These are phyloP conservation scores for Castanea sativa DNA, from an alignment of 306 rosid species.

Conservation along the genomic window DNA sequence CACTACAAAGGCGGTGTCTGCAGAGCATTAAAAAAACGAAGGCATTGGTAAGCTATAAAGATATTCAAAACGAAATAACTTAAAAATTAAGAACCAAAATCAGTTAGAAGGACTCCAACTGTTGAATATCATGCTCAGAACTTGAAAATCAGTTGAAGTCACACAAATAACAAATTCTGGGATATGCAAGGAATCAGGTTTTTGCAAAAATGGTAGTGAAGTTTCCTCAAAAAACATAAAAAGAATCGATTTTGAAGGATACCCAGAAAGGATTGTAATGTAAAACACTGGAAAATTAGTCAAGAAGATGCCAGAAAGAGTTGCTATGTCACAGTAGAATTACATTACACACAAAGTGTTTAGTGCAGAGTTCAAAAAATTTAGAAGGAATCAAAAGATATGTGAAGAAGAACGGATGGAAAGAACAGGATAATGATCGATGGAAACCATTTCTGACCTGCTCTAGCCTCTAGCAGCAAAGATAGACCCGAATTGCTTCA, in stretches of 20 bases:
- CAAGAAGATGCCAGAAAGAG: neutral
- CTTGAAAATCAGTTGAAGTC: neutral
- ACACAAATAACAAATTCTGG: neutral
- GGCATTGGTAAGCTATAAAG: neutral
- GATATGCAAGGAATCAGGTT: neutral
- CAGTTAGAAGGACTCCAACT: neutral
- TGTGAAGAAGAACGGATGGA: too few species aligned
- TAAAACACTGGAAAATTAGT: neutral
- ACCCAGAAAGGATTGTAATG: neutral
- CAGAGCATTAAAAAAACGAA: neutral
- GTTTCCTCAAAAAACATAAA: neutral
- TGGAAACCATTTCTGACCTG: neutral
- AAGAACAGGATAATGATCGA: neutral
- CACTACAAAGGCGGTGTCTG: slow-evolving; percentile 1
- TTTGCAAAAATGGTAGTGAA: neutral
- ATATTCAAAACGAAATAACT: neutral
- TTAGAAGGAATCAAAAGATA: neutral
- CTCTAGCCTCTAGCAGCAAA: neutral
- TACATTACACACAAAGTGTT: neutral
- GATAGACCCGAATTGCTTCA: neutral
- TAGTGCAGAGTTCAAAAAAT: neutral
- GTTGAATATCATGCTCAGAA: neutral
- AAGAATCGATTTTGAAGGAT: neutral
- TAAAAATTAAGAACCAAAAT: neutral
- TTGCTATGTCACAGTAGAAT: neutral